These are phyloP conservation scores for Capillidium heterosporum DNA, from an alignment of 371 early-diverging fungal genomes.

Conservation along the genomic window DNA sequence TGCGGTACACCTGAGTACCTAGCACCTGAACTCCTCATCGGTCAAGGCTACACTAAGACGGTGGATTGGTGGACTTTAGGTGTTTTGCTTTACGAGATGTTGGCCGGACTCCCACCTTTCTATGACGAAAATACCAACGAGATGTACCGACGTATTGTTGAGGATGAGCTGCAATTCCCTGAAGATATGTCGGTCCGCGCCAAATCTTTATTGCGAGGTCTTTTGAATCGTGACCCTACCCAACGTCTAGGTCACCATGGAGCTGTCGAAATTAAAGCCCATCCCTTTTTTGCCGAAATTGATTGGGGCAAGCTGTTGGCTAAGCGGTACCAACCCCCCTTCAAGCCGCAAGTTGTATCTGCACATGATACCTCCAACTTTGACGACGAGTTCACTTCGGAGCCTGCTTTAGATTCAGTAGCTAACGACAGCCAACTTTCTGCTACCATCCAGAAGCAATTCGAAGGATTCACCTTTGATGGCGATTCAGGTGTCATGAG, in stretches of 20 bases:
- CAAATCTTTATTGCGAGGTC: constrained; percentile 45
- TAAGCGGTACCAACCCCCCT: constrained; percentile 81
- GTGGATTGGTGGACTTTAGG: constrained; percentile 99
- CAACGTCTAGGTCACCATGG: constrained; percentile 70
- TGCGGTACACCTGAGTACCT: constrained; percentile 99
- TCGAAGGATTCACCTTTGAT: constrained; percentile 81
- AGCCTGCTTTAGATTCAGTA: constrained; percentile 71
- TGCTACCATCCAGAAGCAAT: constrained; percentile 82
- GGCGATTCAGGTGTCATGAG: constrained; percentile 23
- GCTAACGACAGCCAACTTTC: constrained; percentile 62
- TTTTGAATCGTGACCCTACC: constrained; percentile 69
- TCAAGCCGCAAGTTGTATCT: constrained; percentile 69
- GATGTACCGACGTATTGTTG: constrained; percentile 86
- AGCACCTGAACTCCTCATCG: constrained; percentile 88
- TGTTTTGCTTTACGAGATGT: constrained; percentile 90
- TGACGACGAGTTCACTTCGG: constrained; percentile 63
- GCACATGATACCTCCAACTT: constrained; percentile 70
- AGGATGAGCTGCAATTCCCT: constrained; percentile 66
- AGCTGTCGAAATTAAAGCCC: constrained; percentile 72
- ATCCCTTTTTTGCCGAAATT: constrained; percentile 85
- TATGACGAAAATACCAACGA: constrained; percentile 90
- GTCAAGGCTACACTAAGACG: constrained; percentile 82
- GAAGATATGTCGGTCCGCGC: constrained; percentile 64
- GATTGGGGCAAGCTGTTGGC: constrained; percentile 73
- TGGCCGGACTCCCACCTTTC: constrained; percentile 87